Base-by-base conservation (phyloP, 2,329 filamentous ascomycete species). In the Fusarium nanum region DNA sequence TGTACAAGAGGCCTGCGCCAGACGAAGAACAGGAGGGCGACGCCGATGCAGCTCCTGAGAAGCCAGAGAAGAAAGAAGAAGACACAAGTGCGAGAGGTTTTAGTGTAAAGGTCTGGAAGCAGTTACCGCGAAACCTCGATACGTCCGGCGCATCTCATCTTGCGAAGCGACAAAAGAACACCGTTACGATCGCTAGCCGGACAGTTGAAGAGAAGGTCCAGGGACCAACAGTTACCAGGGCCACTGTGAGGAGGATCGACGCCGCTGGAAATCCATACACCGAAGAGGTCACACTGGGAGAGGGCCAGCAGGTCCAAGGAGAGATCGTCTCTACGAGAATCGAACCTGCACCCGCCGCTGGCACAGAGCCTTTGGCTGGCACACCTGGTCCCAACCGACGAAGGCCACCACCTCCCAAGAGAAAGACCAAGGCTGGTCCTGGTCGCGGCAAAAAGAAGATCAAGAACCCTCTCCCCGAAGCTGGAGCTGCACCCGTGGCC, bases 381-480 rank as follows among this genome's bases (percentile, higher is more conserved):
- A 78, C 78, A 23, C 73, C 79, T 5, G 82, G 83, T 2, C 82
- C 83, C 3, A 78, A 76, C n/a, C 81, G 83, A 76, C 88, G 91
- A 76, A 89, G 91, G 64, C 91, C 91, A 1, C 91, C 91, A 28
- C 91, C 92, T 2, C 92, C 92, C 0, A 94, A 93, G 78, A 91
- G 93, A 78, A 97, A 95, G 84, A 85, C 87, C 49, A 94, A 92
- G 79, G 92, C 81, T 28, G 85, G 93, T 0, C 89, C 92, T 37
- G 93, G 93, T 10, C 88, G 93, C 67, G 93, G 93, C 18, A 87
- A 89, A 67, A 95, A 91, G 85, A 94, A 92, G 86, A 92, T 91
- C 80, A 93, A 91, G 78, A 77, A 83, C 73, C 81, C 81, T 18
- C 64, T 82, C 14, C 80, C 81, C 3, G 75, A 78, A 13, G 74